Conservation (phyloP, 805 yeast species). For the Peterozyma toletana region DNA sequence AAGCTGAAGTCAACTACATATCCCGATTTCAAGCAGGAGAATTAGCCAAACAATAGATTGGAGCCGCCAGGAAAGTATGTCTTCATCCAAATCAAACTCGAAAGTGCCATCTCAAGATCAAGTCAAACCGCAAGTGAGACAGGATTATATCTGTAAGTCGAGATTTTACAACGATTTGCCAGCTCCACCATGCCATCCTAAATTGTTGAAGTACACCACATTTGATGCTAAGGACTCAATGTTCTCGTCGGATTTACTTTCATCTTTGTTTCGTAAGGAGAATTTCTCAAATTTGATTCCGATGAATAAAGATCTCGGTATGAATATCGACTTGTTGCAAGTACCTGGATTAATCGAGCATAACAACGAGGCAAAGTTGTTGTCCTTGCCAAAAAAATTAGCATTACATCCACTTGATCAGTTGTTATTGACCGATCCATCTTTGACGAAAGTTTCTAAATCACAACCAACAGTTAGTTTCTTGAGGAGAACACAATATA, state of each 20-base stretch:
- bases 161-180: conserved; percentile 85
- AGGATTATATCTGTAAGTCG: conserved; percentile 74
- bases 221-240: conserved; percentile 34
- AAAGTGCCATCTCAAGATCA: too few relatives aligned
- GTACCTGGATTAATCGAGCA: conserved; percentile 64
- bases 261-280: conserved; percentile 69
- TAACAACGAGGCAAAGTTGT: conserved; percentile 39
- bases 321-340: conserved; percentile 66
- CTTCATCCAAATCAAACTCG: not conserved
- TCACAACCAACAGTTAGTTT: conserved; percentile 34
- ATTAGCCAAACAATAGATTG: too few relatives aligned
- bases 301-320: conserved; percentile 59
- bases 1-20: too few relatives aligned
- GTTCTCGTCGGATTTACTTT: conserved; percentile 49
- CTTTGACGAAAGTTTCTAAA: conserved; percentile 26
- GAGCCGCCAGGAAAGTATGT: not conserved
- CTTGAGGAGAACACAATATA: conserved; percentile 90
- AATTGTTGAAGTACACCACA: conserved; percentile 52
- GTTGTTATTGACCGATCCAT: conserved; percentile 74
- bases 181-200: conserved; percentile 90
- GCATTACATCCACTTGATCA: conserved; percentile 71
- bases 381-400: conserved; percentile 17
- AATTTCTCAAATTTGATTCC: conserved; percentile 58
- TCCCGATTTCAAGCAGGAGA: too few relatives aligned
- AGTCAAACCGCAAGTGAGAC: conserved; percentile 27